Evolutionary conservation across 176 grass and related monocot genomes (phyloP).

Genomic region (Saccharum spontaneum): DNA sequence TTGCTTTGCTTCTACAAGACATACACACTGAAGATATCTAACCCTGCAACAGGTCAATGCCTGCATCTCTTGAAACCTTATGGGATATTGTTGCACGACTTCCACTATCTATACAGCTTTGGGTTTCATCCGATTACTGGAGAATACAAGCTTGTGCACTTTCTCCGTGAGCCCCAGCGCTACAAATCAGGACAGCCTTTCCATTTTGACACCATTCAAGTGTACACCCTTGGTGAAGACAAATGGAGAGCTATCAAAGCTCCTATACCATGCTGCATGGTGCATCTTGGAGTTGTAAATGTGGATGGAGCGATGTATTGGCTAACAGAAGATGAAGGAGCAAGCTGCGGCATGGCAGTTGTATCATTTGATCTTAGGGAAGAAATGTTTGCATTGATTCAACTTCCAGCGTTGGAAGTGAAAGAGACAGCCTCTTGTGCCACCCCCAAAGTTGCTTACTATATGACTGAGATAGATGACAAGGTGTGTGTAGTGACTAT

Average conservation of each 20-base stretch:
- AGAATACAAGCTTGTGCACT: constrained; percentile 46
- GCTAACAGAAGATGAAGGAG: constrained; percentile 24
- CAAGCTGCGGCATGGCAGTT: background rate
- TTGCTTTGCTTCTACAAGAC: constrained; percentile 47
- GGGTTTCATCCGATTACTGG: constrained; percentile 32
- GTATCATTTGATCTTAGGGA: constrained; percentile 44
- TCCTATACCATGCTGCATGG: constrained; percentile 25
- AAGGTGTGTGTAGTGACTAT: constrained; percentile 18
- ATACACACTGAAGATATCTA: constrained; percentile 37
- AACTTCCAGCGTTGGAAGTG: constrained; percentile 19
- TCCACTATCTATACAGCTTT: constrained; percentile 41
- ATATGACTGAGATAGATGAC: constrained; percentile 16
- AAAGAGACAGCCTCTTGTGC: constrained; percentile 2
- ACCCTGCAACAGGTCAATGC: constrained; percentile 30
- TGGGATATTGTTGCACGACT: background rate
- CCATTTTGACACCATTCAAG: constrained; percentile 35
- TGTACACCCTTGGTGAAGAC: constrained; percentile 35
- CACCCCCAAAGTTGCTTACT: background rate
- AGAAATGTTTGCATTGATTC: constrained; percentile 13
- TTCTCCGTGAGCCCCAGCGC: constrained; percentile 26
- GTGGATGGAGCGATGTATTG: constrained; percentile 44
- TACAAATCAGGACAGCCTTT: constrained; percentile 34
- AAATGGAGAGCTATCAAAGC: constrained; percentile 18
- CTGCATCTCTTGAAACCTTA: constrained; percentile 34
- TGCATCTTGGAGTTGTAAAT: constrained; percentile 35